phyloP scores from a whole-genome alignment of 495 filamentous ascomycete genomes.

The Choiromyces venosus region DNA sequence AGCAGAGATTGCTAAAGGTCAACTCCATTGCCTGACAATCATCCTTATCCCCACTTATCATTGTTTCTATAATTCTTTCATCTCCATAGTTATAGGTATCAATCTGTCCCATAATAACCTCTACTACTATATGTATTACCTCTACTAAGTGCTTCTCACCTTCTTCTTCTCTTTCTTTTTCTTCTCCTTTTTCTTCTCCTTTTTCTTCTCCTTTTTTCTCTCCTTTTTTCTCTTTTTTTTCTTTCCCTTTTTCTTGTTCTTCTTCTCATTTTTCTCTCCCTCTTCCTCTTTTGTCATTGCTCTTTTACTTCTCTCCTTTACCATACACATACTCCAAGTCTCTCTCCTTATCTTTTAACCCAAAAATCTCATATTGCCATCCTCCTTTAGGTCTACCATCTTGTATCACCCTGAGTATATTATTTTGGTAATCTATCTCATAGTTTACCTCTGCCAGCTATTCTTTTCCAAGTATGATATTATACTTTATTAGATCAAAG shows the following conservation, averaged over 20 bases:
- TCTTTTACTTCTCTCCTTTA: background rate
- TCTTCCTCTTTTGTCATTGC: background rate
- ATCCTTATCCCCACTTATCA: constrained; percentile 16
- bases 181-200: background rate
- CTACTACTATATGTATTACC: no score
- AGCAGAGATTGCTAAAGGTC: no score
- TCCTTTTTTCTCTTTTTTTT: background rate
- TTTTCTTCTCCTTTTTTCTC: background rate
- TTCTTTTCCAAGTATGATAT: no score
- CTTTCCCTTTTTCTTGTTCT: constrained; percentile 10
- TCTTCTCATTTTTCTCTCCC: background rate
- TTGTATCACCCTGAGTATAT: no score
- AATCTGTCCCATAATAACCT: background rate
- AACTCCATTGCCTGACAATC: constrained; percentile 30
- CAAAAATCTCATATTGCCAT: no score
- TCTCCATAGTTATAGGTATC: background rate
- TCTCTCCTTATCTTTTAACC: no score
- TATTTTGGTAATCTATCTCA: no score
- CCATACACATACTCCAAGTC: no score
- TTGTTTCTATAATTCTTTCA: constrained; percentile 1
- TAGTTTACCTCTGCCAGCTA: no score
- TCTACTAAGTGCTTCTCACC: no score
- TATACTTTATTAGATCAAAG: no score
- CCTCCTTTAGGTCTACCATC: no score
- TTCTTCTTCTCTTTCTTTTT: constrained; percentile 2